Evolutionary conservation across 257 asterid species (phyloP).

Genomic region (Rauvolfia tetraphylla): DNA sequence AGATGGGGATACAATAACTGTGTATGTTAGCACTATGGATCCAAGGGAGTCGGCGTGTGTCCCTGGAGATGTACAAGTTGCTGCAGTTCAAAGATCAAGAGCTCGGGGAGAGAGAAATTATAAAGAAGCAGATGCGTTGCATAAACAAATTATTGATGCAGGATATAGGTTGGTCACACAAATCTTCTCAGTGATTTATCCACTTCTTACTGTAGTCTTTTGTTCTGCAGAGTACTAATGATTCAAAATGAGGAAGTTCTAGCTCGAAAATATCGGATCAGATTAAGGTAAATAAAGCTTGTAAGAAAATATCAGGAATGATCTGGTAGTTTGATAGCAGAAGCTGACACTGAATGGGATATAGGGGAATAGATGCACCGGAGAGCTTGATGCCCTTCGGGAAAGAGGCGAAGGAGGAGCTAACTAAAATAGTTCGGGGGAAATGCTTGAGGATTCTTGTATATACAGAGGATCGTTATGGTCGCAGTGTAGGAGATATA

Average conservation of each 20-base stretch:
- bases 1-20: constrained; percentile 92
- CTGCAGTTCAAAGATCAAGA: constrained; percentile 56
- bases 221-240: constrained; percentile 47
- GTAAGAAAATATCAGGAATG: not conserved
- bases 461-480: constrained; percentile 77
- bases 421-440: constrained; percentile 54
- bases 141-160: constrained; percentile 54
- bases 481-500: constrained; percentile 75
- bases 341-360: constrained; percentile 6
- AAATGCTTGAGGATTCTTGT: constrained; percentile 63
- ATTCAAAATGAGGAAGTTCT: constrained; percentile 67
- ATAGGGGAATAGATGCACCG: constrained; percentile 96
- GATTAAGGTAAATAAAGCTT: constrained; percentile 58
- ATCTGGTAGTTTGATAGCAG: not conserved
- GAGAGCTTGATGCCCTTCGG: constrained; percentile 91
- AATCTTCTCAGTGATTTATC: not conserved
- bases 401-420: constrained; percentile 70
- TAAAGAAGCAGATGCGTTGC: constrained; percentile 65
- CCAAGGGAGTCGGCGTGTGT: constrained; percentile 63
- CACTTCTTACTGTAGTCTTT: not conserved
- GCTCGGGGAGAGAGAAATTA: constrained; percentile 68
- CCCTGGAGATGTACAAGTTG: constrained; percentile 59
- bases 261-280: constrained; percentile 77
- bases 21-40: constrained; percentile 54
- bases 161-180: constrained; percentile 61